Evolutionary conservation across 306 rosid species (phyloP).

Genomic region (Trichosanthes cucumerina): DNA sequence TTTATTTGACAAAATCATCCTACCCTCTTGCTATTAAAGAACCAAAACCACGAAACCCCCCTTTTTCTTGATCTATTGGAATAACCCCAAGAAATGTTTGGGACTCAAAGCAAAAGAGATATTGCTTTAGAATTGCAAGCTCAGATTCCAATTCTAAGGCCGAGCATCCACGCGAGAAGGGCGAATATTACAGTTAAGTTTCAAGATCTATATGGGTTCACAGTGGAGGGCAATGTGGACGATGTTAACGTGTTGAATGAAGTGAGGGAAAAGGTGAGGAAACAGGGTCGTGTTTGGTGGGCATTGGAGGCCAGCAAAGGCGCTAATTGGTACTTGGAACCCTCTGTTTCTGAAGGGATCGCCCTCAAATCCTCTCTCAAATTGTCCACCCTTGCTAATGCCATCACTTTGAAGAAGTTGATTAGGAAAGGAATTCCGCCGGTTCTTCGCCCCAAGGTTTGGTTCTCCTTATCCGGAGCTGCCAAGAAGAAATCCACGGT

Average conservation of each 20-base stretch:
- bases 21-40: background rate
- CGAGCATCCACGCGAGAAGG: slow-evolving; percentile 83
- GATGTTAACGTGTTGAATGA: slow-evolving; percentile 96
- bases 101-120: slow-evolving; percentile 70
- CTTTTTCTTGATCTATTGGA: background rate
- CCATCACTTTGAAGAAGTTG: slow-evolving; percentile 78
- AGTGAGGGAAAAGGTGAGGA: slow-evolving; percentile 92
- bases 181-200: slow-evolving; percentile 92
- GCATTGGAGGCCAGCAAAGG: slow-evolving; percentile 94
- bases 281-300: slow-evolving; percentile 97
- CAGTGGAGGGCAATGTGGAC: slow-evolving; percentile 98
- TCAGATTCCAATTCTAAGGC: slow-evolving; percentile 72
- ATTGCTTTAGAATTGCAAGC: slow-evolving; percentile 79
- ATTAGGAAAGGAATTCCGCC: slow-evolving; percentile 96
- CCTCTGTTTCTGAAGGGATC: slow-evolving; percentile 61
- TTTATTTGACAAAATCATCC: background rate
- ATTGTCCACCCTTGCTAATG: slow-evolving; percentile 66
- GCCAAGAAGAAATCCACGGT: slow-evolving; percentile 97
- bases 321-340: slow-evolving; percentile 83
- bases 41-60: background rate
- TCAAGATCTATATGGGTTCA: slow-evolving; percentile 91
- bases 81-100: slow-evolving; percentile 38
- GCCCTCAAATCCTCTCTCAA: slow-evolving; percentile 76
- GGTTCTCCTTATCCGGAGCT: slow-evolving; percentile 93
- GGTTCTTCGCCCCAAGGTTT: slow-evolving; percentile 83